phyloP scores from a whole-genome alignment of 768 basidiomycete genomes.

The Leucosporidium scottii region DNA sequence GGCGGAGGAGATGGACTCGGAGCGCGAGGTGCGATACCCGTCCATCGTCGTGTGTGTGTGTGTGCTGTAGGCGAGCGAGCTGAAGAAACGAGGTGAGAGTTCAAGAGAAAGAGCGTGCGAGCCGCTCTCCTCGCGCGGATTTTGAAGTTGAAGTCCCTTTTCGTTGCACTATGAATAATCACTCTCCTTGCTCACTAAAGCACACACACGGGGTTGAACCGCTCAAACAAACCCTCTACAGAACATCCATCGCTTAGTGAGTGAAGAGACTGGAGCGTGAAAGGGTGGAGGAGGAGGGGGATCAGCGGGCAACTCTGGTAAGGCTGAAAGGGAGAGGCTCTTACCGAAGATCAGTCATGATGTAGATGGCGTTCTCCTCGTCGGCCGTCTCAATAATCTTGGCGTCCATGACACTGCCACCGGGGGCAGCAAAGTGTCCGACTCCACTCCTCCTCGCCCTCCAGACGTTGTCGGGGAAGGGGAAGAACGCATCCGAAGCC shows the following conservation, averaged over 20 bases:
- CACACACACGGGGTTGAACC: no score
- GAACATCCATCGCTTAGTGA: slow-evolving; percentile 21
- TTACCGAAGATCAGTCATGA: slow-evolving; percentile 64
- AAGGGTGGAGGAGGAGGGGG: neutral
- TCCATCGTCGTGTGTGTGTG: no score
- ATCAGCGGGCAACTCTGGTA: neutral
- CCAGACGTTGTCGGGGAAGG: slow-evolving; percentile 97
- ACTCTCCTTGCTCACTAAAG: no score
- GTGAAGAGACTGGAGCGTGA: slow-evolving; percentile 27
- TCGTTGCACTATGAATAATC: no score
- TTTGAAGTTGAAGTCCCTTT: no score
- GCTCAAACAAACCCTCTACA: no score
- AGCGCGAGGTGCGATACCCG: no score
- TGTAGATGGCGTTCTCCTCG: slow-evolving; percentile 84
- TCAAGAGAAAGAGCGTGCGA: no score
- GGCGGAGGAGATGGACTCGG: no score
- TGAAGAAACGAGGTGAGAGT: no score
- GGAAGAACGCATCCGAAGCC: slow-evolving; percentile 98
- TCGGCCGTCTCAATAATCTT: slow-evolving; percentile 96
- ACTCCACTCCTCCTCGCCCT: slow-evolving; percentile 86
- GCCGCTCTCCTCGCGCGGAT: no score
- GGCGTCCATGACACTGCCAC: slow-evolving; percentile 92
- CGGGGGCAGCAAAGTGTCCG: slow-evolving; percentile 63
- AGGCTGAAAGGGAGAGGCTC: neutral
- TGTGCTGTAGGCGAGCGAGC: no score